A percentile compares a stretch with the other conserved stretches of the same genome.
These are phyloP conservation scores for Mesembryanthemum crystallinum DNA, from an alignment of 148 eudicot genomes.

Conservation along the genomic window DNA sequence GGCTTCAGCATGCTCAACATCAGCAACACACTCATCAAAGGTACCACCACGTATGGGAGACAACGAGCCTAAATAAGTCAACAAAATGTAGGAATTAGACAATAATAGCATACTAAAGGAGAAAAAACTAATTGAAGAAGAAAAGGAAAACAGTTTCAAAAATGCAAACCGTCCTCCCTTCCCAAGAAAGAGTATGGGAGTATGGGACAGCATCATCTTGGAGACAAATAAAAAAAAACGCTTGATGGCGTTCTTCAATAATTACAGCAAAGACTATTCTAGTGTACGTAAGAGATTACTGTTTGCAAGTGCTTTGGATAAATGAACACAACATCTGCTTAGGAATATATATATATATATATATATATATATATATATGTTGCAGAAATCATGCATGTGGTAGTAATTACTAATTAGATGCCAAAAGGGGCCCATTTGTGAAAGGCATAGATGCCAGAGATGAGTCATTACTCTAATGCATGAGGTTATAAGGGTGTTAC, in stretches of 20 bases:
- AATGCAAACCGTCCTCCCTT: background rate
- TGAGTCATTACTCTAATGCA: background rate
- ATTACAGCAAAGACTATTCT: slow-evolving; percentile 3
- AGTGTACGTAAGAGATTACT: background rate
- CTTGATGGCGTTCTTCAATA: background rate
- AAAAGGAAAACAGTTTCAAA: background rate
- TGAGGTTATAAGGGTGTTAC: background rate
- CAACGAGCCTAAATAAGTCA: slow-evolving; percentile 46
- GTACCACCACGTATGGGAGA: slow-evolving; percentile 61
- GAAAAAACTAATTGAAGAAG: background rate
- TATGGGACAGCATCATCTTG: background rate
- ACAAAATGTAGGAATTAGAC: slow-evolving; percentile 6
- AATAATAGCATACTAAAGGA: background rate
- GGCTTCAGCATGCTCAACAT: slow-evolving; percentile 66
- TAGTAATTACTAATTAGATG: background rate
- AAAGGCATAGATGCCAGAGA: background rate
- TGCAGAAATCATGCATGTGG: background rate
- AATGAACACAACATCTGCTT: background rate
- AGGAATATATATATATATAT: slow-evolving; percentile 2
- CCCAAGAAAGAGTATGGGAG: background rate
- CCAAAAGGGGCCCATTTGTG: background rate
- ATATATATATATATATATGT: slow-evolving; percentile 7
- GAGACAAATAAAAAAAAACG: background rate
- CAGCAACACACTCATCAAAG: slow-evolving; percentile 52
- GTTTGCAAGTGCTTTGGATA: background rate